phyloP scores from a whole-genome alignment of 805 yeast species.

The Kluyveromyces starmeri region DNA sequence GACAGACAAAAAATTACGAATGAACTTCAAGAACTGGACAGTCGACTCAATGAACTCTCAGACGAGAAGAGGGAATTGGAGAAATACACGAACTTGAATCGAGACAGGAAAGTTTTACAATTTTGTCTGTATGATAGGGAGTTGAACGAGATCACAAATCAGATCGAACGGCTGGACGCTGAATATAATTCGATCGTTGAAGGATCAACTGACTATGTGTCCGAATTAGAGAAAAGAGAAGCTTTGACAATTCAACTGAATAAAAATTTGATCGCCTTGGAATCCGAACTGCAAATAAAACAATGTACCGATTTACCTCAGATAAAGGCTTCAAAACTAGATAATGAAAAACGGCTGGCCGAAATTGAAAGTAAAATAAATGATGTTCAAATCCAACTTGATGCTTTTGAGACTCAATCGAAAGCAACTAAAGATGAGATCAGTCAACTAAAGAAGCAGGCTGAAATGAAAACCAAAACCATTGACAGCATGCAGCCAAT shows the following conservation, averaged over 20 bases:
- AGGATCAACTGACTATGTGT: conserved; percentile 45
- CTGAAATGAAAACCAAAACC: conserved; percentile 32
- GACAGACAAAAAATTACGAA: conserved; percentile 68
- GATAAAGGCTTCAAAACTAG: conserved; percentile 40
- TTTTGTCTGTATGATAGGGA: conserved; percentile 74
- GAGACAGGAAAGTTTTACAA: conserved; percentile 60
- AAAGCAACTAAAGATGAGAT: conserved; percentile 22
- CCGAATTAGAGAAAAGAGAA: conserved; percentile 56
- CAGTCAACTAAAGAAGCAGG: conserved; percentile 20
- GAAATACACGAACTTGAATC: conserved; percentile 58
- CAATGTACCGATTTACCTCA: conserved; percentile 47
- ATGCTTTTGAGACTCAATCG: conserved; percentile 26
- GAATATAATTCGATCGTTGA: conserved; percentile 43
- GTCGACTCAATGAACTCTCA: conserved; percentile 67
- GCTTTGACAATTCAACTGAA: conserved; percentile 36
- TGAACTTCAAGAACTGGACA: conserved; percentile 59
- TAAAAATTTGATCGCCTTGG: conserved; percentile 37
- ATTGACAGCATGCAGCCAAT: conserved; percentile 34
- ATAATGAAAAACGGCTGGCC: conserved; percentile 39
- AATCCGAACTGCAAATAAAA: conserved; percentile 41
- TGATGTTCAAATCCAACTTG: conserved; percentile 34
- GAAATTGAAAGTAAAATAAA: conserved; percentile 39
- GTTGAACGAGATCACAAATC: conserved; percentile 47
- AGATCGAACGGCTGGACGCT: conserved; percentile 52
- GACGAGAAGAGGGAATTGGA: conserved; percentile 70